Evolutionary conservation across 139 green algal species (phyloP).

Genomic region (Chlamydomonas schloesseri): DNA sequence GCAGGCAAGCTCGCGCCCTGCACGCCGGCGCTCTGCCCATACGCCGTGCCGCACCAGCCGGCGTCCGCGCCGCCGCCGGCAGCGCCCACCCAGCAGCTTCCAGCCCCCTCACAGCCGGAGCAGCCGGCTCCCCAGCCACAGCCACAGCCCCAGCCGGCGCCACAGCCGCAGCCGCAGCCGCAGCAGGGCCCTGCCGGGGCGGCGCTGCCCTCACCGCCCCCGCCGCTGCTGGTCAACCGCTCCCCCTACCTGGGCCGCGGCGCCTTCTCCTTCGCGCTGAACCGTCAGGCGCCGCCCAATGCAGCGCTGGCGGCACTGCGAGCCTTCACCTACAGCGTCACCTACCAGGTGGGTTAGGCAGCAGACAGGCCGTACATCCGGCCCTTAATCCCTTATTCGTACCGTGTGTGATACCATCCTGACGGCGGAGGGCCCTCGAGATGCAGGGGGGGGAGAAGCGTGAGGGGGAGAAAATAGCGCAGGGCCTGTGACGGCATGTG

Average conservation of each 20-base stretch:
- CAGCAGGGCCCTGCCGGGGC: too few relatives aligned
- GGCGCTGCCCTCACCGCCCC: too few relatives aligned
- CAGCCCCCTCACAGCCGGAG: too few relatives aligned
- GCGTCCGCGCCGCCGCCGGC: too few relatives aligned
- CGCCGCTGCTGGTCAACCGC: neutral
- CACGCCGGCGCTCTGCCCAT: neutral
- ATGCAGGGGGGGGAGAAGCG: too few relatives aligned
- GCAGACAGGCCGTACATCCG: too few relatives aligned
- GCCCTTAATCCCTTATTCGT: too few relatives aligned
- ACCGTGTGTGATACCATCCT: too few relatives aligned
- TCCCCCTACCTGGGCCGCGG: slow-evolving; percentile 37
- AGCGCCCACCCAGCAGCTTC: too few relatives aligned
- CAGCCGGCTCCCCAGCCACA: neutral
- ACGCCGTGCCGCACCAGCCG: neutral
- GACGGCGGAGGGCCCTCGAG: too few relatives aligned
- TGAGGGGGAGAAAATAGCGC: too few relatives aligned
- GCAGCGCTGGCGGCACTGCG: slow-evolving; percentile 4
- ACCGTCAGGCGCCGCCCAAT: slow-evolving; percentile 4
- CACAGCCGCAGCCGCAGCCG: neutral
- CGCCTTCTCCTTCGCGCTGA: neutral
- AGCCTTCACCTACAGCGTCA: neutral
- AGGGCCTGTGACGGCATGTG: too few relatives aligned
- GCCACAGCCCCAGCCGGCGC: neutral
- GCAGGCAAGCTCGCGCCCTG: slow-evolving; percentile 16
- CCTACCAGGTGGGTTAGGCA: neutral